Conservation (phyloP, 2,329 filamentous ascomycete genomes). For the Venturia asperata region DNA sequence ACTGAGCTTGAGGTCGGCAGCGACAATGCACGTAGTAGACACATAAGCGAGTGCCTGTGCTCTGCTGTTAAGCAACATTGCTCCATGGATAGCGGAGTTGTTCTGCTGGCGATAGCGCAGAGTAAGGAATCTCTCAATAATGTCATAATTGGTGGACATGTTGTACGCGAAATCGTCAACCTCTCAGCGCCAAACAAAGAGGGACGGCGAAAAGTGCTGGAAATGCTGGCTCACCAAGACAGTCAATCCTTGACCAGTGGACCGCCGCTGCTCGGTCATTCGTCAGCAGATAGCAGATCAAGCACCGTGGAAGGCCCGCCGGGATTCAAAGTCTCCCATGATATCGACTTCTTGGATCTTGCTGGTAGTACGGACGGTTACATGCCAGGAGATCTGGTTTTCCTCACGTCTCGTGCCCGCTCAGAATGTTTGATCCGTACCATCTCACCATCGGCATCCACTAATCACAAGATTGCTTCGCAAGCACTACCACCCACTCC, state of each 20-base stretch:
- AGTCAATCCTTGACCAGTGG: neutral
- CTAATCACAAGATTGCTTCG: conserved; percentile 27
- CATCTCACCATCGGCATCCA: conserved; percentile 49
- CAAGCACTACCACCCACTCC: conserved; percentile 22
- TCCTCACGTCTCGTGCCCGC: conserved; percentile 78
- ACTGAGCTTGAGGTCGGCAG: conserved; percentile 91
- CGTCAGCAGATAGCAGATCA: conserved; percentile 27
- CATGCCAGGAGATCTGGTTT: conserved; percentile 87
- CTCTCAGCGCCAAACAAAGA: conserved; percentile 92
- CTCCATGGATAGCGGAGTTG: conserved; percentile 68
- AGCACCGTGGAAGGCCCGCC: conserved; percentile 28
- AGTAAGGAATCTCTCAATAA: conserved; percentile 89
- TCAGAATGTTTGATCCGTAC: conserved; percentile 89
- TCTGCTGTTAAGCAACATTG: conserved; percentile 80
- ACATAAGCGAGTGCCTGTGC: conserved; percentile 83
- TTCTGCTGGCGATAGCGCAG: conserved; percentile 83
- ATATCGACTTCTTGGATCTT: conserved; percentile 85
- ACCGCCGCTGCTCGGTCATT: conserved; percentile 25
- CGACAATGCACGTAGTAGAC: conserved; percentile 85
- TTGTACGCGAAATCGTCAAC: conserved; percentile 83
- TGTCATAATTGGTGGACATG: conserved; percentile 81
- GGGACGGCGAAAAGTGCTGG: conserved; percentile 72
- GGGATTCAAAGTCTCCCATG: conserved; percentile 65
- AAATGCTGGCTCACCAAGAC: conserved; percentile 58
- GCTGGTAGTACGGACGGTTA: conserved; percentile 94